phyloP scores from a whole-genome alignment of 768 basidiomycete genomes.

The Suillus sp. region DNA sequence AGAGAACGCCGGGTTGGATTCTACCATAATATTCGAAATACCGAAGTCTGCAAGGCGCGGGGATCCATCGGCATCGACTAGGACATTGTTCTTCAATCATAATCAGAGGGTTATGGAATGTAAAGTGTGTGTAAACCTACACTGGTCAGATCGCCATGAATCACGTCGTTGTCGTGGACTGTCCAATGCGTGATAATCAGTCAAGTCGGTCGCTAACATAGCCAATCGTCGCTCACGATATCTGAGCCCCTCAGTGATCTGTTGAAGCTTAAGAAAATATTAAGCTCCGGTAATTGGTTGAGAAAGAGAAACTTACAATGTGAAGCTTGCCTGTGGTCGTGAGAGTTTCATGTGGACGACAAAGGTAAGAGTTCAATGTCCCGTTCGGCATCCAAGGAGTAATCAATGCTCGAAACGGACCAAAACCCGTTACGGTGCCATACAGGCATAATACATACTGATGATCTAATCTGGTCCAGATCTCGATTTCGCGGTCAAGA shows the following conservation, averaged over 20 bases:
- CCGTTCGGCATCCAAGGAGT: constrained; percentile 44
- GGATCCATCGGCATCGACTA: constrained; percentile 34
- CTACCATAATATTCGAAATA: constrained; percentile 31
- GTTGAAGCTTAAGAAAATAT: constrained; percentile 22
- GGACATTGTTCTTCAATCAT: constrained; percentile 33
- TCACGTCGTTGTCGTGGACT: too few relatives aligned
- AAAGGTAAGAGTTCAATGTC: constrained; percentile 34
- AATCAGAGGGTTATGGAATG: not conserved
- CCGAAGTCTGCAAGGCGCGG: constrained; percentile 41
- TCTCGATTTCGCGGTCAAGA: constrained; percentile 24
- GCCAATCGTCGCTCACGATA: constrained; percentile 19
- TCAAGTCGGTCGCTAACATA: too few relatives aligned
- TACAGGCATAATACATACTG: constrained; percentile 23
- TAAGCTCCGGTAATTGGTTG: not conserved
- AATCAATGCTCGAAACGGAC: constrained; percentile 31
- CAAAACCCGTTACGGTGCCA: constrained; percentile 24
- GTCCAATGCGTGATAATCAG: too few relatives aligned
- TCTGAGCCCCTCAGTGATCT: constrained; percentile 24
- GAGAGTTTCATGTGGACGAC: constrained; percentile 5
- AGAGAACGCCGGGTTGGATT: constrained; percentile 23
- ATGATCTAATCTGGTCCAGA: constrained; percentile 25
- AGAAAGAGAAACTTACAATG: constrained; percentile 16
- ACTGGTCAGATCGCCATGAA: too few relatives aligned
- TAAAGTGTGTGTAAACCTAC: too few relatives aligned
- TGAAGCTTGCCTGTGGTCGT: constrained; percentile 13